Conservation (phyloP, 192 early-diverging fungal species). For the Cladochytrium replicatum region DNA sequence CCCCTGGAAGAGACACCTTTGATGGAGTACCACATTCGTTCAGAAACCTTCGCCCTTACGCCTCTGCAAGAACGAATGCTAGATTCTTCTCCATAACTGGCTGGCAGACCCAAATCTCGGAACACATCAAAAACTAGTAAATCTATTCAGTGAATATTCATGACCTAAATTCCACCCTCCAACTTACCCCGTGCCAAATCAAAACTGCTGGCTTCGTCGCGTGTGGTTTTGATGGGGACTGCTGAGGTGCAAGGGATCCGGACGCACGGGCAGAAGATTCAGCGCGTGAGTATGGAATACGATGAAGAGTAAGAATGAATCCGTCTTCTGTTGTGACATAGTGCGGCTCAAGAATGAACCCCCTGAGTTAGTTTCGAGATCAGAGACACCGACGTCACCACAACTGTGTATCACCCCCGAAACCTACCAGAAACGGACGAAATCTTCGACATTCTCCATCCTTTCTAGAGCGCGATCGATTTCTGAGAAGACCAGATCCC, state of each 20-base stretch:
- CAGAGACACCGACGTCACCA: no score
- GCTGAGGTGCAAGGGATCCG: neutral
- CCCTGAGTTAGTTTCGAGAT: constrained; percentile 46
- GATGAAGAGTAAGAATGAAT: constrained; percentile 73
- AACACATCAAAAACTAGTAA: constrained; percentile 83
- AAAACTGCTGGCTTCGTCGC: constrained; percentile 88
- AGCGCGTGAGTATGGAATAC: constrained; percentile 49
- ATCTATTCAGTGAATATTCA: constrained; percentile 74
- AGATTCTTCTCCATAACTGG: constrained; percentile 57
- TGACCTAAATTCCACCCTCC: no score
- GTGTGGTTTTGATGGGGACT: constrained; percentile 8
- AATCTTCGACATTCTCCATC: constrained; percentile 29
- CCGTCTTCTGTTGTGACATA: constrained; percentile 75
- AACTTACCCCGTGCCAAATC: constrained; percentile 91
- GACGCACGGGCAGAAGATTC: constrained; percentile 9
- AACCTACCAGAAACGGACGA: constrained; percentile 35
- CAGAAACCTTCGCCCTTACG: no score
- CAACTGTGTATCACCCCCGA: neutral
- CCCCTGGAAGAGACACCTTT: no score
- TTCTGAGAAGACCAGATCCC: no score
- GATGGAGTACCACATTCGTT: no score
- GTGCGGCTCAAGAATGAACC: constrained; percentile 77
- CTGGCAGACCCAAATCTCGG: constrained; percentile 85
- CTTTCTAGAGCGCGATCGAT: no score
- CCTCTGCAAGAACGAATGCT: constrained; percentile 76